A percentile compares a stretch with the other conserved stretches of the same genome.
phyloP scores from a whole-genome alignment of 805 yeast species.

The Lachancea fermentati region DNA sequence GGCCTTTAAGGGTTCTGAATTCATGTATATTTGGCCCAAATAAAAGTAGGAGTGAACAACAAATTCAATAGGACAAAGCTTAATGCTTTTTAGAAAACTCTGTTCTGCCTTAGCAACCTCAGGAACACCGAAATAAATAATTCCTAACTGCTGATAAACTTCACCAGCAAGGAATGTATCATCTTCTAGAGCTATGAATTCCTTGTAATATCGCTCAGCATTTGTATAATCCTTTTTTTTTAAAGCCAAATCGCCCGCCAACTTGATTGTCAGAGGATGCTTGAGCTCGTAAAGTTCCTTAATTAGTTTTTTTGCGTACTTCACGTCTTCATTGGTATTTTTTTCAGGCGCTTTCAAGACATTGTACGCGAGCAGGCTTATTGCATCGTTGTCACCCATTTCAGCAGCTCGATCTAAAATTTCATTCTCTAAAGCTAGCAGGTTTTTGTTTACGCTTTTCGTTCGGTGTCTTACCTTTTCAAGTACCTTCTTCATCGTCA shows the following conservation, averaged over 20 bases:
- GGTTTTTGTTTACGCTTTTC: slow-evolving; percentile 49
- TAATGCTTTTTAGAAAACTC: slow-evolving; percentile 57
- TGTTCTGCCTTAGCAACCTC: slow-evolving; percentile 47
- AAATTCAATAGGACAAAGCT: slow-evolving; percentile 55
- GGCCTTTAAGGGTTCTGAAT: slow-evolving; percentile 57
- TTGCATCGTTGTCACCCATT: slow-evolving; percentile 74
- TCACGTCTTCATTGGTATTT: slow-evolving; percentile 47
- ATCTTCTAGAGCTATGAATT: slow-evolving; percentile 50
- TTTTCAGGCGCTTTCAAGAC: slow-evolving; percentile 41
- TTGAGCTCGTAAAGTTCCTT: slow-evolving; percentile 48
- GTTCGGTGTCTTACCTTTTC: slow-evolving; percentile 56
- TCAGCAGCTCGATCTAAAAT: slow-evolving; percentile 82
- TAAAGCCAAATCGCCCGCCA: slow-evolving; percentile 72
- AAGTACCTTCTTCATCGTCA: slow-evolving; percentile 62
- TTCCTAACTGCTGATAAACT: slow-evolving; percentile 62
- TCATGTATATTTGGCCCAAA: slow-evolving; percentile 63
- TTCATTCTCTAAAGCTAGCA: slow-evolving; percentile 60
- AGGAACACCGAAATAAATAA: slow-evolving; percentile 50
- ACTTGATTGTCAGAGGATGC: slow-evolving; percentile 71
- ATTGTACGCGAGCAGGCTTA: slow-evolving; percentile 65
- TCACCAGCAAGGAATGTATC: slow-evolving; percentile 63
- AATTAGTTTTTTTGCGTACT: slow-evolving; percentile 58
- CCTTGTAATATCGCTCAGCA: slow-evolving; percentile 55
- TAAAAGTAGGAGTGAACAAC: slow-evolving; percentile 73
- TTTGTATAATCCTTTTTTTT: slow-evolving; percentile 42